Percentiles rank a stretch among this genome's conserved stretches.
Evolutionary conservation across 108 stramenopile species (phyloP).

Genomic region (Nannochloropsis gaditana): DNA sequence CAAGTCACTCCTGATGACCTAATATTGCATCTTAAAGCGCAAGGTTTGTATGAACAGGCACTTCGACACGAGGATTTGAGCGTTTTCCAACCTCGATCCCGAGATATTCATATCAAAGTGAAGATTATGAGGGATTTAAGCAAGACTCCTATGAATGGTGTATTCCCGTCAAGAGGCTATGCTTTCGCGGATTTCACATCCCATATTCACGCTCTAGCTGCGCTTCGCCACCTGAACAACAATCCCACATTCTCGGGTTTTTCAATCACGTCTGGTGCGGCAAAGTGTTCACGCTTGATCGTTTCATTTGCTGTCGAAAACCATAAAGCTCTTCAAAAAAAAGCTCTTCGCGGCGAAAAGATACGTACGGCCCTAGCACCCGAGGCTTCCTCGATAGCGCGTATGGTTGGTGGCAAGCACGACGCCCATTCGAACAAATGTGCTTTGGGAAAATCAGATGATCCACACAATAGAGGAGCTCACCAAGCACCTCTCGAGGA

Average conservation of each 20-base stretch:
- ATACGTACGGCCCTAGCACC: background rate
- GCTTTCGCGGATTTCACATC: slow-evolving; percentile 95
- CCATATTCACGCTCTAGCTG: slow-evolving; percentile 90
- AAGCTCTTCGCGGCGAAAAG: slow-evolving; percentile 5
- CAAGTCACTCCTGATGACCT: slow-evolving; percentile 70
- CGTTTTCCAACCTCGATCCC: background rate
- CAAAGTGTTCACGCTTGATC: slow-evolving; percentile 41
- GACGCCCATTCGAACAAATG: too few relatives aligned
- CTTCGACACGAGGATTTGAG: background rate
- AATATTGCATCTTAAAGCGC: slow-evolving; percentile 51
- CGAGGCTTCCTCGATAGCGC: background rate
- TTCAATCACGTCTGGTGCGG: slow-evolving; percentile 37
- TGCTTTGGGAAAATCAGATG: too few relatives aligned
- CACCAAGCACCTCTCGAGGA: too few relatives aligned
- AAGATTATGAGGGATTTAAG: slow-evolving; percentile 75
- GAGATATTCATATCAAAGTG: slow-evolving; percentile 54
- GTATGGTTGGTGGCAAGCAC: too few relatives aligned
- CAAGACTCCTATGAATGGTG: slow-evolving; percentile 53
- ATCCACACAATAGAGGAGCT: too few relatives aligned
- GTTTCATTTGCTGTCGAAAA: slow-evolving; percentile 57
- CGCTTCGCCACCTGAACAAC: slow-evolving; percentile 90
- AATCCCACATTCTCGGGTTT: slow-evolving; percentile 68
- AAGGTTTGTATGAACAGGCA: slow-evolving; percentile 28
- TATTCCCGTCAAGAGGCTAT: slow-evolving; percentile 76
- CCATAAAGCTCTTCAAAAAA: slow-evolving; percentile 25